Percentiles rank a stretch among this genome's conserved stretches.
These are phyloP conservation scores for Dactylellina parvicollis DNA, from an alignment of 2,329 filamentous ascomycete genomes.

Conservation along the genomic window DNA sequence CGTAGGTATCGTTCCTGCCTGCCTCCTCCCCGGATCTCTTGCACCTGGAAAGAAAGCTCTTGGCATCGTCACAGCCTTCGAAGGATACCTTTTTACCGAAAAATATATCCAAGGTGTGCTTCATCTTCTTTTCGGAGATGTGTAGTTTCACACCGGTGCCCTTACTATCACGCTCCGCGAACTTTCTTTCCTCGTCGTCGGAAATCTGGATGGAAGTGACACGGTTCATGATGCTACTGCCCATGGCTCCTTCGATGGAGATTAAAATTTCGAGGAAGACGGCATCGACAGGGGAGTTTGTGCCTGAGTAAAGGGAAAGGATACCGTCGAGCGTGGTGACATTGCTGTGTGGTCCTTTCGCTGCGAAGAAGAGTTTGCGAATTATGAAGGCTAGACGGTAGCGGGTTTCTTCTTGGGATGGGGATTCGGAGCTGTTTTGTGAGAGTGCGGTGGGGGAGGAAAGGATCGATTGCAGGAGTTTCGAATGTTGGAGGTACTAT, in stretches of 20 bases:
- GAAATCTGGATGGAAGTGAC: constrained; percentile 4
- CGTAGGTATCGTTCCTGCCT: constrained; percentile 12
- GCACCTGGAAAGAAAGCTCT: constrained; percentile 23
- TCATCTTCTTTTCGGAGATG: constrained; percentile 49
- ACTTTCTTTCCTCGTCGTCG: not conserved
- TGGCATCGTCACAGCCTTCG: constrained; percentile 2
- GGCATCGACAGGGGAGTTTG: constrained; percentile 55
- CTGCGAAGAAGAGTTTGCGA: constrained; percentile 54
- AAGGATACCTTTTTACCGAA: constrained; percentile 22
- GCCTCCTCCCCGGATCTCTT: constrained; percentile 4
- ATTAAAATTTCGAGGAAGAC: constrained; percentile 55
- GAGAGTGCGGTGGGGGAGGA: constrained; percentile 22
- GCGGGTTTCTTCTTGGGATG: constrained; percentile 27
- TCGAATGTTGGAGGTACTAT: constrained; percentile 56
- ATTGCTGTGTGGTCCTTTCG: constrained; percentile 54
- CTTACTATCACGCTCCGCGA: constrained; percentile 54
- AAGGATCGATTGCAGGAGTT: constrained; percentile 55
- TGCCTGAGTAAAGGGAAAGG: constrained; percentile 56
- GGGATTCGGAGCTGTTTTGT: not conserved
- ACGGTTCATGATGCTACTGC: constrained; percentile 34
- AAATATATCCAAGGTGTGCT: constrained; percentile 51
- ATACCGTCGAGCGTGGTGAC: constrained; percentile 57
- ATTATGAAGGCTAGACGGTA: constrained; percentile 54
- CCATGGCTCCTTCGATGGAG: constrained; percentile 55
- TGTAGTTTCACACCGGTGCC: constrained; percentile 50